A percentile compares a stretch with the other conserved stretches of the same genome.
Conservation (phyloP, 495 filamentous ascomycete species). For the Penicillium alfredii region DNA sequence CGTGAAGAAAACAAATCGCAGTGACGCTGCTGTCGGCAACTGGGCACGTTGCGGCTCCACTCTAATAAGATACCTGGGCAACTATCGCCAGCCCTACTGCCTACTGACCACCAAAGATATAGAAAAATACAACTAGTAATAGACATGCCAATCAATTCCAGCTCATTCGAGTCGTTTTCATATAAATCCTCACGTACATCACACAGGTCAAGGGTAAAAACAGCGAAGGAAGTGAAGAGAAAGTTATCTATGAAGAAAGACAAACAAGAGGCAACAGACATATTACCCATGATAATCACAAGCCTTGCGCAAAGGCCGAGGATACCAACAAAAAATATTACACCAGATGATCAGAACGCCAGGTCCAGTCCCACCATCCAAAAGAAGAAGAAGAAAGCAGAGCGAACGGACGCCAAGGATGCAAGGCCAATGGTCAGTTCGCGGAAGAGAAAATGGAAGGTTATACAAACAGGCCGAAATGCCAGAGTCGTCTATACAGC, state of each 20-base stretch:
- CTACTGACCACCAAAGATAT: too few species aligned
- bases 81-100: too few species aligned
- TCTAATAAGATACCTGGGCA: too few species aligned
- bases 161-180: too few species aligned
- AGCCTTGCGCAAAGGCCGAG: neutral
- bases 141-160: too few species aligned
- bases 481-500: slow-evolving; percentile 26
- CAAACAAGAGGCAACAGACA: slow-evolving; percentile 4
- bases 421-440: slow-evolving; percentile 14
- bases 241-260: slow-evolving; percentile 12
- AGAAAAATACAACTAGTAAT: too few species aligned
- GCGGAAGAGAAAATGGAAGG: slow-evolving; percentile 8
- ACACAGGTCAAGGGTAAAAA: slow-evolving; percentile 7
- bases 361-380: slow-evolving; percentile 11
- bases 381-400: slow-evolving; percentile 8
- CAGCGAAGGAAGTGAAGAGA: slow-evolving; percentile 1
- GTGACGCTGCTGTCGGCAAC: too few species aligned
- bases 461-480: slow-evolving; percentile 18
- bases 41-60: too few species aligned
- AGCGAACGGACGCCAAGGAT: slow-evolving; percentile 24
- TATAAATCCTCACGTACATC: slow-evolving; percentile 10
- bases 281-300: too few species aligned
- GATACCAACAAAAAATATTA: slow-evolving; percentile 15
- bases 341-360: slow-evolving; percentile 23
- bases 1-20: too few species aligned